phyloP scores from a whole-genome alignment of 169 alveolate species.

The Plasmodium vinckei region DNA sequence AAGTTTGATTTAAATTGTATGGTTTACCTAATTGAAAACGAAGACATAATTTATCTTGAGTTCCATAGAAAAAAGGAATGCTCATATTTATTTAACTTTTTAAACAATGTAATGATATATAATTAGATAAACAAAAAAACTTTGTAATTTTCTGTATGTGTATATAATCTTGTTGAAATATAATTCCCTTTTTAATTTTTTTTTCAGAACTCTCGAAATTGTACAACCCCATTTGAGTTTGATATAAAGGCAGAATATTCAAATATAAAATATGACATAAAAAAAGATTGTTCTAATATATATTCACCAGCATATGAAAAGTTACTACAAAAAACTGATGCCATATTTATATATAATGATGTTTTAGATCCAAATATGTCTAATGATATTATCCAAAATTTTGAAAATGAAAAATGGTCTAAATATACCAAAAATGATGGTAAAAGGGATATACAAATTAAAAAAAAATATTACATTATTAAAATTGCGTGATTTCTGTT shows the following conservation, averaged over 20 bases:
- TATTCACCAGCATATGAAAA: not conserved
- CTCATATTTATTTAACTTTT: slow-evolving; percentile 7
- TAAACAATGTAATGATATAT: slow-evolving; percentile 31
- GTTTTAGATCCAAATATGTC: slow-evolving; percentile 10
- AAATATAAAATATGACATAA: slow-evolving; percentile 25
- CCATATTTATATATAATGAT: slow-evolving; percentile 9
- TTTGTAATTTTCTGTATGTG: not conserved
- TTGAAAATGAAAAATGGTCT: slow-evolving; percentile 26
- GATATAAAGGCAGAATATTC: slow-evolving; percentile 42
- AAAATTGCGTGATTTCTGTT: too few species aligned
- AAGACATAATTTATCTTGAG: slow-evolving; percentile 34
- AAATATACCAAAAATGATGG: slow-evolving; percentile 63
- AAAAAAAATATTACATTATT: too few species aligned
- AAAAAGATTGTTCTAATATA: slow-evolving; percentile 4
- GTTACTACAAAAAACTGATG: not conserved
- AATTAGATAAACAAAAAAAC: not conserved
- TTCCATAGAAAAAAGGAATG: slow-evolving; percentile 60
- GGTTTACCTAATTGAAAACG: slow-evolving; percentile 29
- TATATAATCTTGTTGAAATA: not conserved
- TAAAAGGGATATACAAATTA: not conserved
- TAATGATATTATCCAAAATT: slow-evolving; percentile 19
- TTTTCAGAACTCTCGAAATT: slow-evolving; percentile 1
- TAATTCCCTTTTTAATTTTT: not conserved
- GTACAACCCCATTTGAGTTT: not conserved
- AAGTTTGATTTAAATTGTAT: slow-evolving; percentile 30